Conservation (phyloP, 2,329 filamentous ascomycete genomes). For the Corynespora cassiicola region DNA sequence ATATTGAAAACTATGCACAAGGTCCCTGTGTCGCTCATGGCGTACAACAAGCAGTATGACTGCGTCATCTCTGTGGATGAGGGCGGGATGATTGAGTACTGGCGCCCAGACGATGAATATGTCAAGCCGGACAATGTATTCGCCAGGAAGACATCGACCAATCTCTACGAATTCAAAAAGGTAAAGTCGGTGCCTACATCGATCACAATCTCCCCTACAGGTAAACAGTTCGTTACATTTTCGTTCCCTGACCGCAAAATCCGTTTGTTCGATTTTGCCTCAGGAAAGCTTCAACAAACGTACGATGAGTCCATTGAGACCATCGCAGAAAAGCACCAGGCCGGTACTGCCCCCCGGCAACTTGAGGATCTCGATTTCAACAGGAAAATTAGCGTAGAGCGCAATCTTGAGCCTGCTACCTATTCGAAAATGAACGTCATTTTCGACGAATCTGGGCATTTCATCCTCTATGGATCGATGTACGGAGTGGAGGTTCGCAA, state of each 20-base stretch:
- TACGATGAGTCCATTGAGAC: conserved; percentile 95
- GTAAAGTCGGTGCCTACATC: conserved; percentile 81
- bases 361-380: conserved; percentile 93
- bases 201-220: conserved; percentile 84
- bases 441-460: conserved; percentile 96
- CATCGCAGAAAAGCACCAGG: conserved; percentile 93
- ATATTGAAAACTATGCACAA: conserved; percentile 81
- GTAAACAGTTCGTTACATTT: conserved; percentile 83
- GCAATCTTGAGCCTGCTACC: conserved; percentile 76
- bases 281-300: conserved; percentile 85
- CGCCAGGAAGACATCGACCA: conserved; percentile 90
- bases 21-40: conserved; percentile 80
- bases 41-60: conserved; percentile 86
- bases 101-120: conserved; percentile 79
- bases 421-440: conserved; percentile 81
- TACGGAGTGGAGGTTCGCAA: conserved; percentile 95
- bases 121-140: conserved; percentile 94
- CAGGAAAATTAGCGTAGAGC: conserved; percentile 82
- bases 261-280: conserved; percentile 89
- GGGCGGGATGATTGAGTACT: conserved; percentile 95
- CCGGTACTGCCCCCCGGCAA: conserved; percentile 80
- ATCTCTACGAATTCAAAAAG: conserved; percentile 97
- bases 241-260: conserved; percentile 95
- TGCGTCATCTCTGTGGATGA: conserved; percentile 92
- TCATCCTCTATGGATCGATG: conserved; percentile 92